Base-by-base conservation (phyloP, 2,329 filamentous ascomycete species). In the Exophiala sideris region DNA sequence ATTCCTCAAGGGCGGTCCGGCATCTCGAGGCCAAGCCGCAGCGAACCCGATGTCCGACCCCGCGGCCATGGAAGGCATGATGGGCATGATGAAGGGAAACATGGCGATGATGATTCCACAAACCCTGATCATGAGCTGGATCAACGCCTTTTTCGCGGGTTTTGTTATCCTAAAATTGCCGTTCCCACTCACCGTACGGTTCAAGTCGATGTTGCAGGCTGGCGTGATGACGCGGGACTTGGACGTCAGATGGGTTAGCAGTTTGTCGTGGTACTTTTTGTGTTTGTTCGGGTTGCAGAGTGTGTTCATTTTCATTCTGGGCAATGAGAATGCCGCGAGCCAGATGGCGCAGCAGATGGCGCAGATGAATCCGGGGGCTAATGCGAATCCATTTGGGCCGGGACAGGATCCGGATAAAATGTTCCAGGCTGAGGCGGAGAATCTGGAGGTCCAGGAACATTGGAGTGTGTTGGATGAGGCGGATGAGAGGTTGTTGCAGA, bases 81-180 rank as follows among this genome's bases (percentile, higher is more conserved):
- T 99, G 94, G 92, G 94, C 64, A 96, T 96, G 90, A 95, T 99
- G 89, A 99, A 99, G 82, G 91, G 91, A 54, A 96, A 99, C 70
- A 96, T 99, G 88, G 92, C 94, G 61, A 99, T 97, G 94, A 97
- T 99, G 78, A 90, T 99, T 54, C 94, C 94, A 45, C 96, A 99
- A 73, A 97, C 91, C 5, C 75, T 99, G 69, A 99, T 99, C 64
- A 99, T 99, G 94, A 94, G 92, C 62, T 99, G 94, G 94, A 97
- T 99, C 71, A 99, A 99, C 75, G 91, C 94, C 0, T 99, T 97
- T 70, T 99, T 99, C 67, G 95, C 90, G 48, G 94, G 94, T 32
- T 99, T 96, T 68, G 94, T 99, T 45, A 96, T 99, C 59, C 91
- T 99, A 83, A 96, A 96, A 85, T 75, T 99, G 21, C 94, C 94